Percentiles rank a stretch among this genome's conserved stretches.
Evolutionary conservation across 129 eudicot species (phyloP).

Genomic region (Tagetes patula): DNA sequence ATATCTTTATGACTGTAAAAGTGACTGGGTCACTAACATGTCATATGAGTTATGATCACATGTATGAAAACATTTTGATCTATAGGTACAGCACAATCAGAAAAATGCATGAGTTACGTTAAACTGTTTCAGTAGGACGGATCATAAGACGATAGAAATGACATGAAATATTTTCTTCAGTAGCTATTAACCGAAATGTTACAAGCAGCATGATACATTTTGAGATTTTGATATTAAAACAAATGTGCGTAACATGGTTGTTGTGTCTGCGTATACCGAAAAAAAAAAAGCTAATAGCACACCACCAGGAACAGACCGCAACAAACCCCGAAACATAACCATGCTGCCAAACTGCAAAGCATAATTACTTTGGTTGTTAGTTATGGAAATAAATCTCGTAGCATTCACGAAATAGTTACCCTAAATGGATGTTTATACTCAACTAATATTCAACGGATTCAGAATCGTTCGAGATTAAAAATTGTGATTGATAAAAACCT

Average conservation of each 20-base stretch:
- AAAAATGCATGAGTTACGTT: too few relatives aligned
- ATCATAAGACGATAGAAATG: not conserved
- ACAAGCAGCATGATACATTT: constrained; percentile 11
- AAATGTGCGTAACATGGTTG: constrained; percentile 1
- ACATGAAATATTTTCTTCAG: not conserved
- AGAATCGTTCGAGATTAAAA: constrained; percentile 21
- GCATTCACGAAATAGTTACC: constrained; percentile 18
- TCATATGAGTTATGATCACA: too few relatives aligned
- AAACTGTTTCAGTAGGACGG: not conserved
- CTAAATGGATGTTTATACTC: not conserved
- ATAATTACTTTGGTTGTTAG: constrained; percentile 25
- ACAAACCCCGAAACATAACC: constrained; percentile 20
- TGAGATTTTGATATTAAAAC: not conserved
- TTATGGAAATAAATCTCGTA: constrained; percentile 39
- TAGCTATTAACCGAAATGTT: not conserved
- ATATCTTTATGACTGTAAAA: too few relatives aligned
- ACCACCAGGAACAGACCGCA: constrained; percentile 2
- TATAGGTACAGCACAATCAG: too few relatives aligned
- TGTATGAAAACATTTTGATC: too few relatives aligned
- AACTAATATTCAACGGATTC: constrained; percentile 30
- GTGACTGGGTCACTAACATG: too few relatives aligned
- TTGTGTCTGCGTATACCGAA: constrained; percentile 1
- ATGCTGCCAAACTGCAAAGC: constrained; percentile 14
- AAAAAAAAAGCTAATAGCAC: constrained; percentile 11
- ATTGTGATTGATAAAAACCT: not conserved